These are phyloP conservation scores for Prunus dulcis DNA, from an alignment of 306 rosid genomes.

Conservation along the genomic window DNA sequence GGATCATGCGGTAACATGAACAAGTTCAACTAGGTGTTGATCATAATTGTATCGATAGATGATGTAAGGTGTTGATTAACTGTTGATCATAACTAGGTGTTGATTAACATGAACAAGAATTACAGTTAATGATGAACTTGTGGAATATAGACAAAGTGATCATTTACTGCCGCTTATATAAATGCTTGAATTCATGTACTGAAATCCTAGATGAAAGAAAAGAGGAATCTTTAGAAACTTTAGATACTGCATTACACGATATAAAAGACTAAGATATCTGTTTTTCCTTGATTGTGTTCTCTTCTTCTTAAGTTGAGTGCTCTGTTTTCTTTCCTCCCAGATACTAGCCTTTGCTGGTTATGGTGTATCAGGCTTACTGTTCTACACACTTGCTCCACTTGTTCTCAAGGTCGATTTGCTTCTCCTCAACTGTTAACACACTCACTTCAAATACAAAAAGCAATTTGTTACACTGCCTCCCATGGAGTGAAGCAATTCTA, in stretches of 20 bases:
- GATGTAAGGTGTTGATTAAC: no score
- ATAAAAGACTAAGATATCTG: neutral
- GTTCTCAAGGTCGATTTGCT: conserved; percentile 33
- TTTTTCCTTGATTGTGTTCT: neutral
- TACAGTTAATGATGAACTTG: no score
- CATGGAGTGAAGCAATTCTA: conserved; percentile 4
- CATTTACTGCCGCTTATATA: neutral
- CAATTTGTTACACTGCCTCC: neutral
- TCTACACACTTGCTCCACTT: conserved; percentile 37
- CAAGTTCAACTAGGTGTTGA: no score
- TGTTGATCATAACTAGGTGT: no score
- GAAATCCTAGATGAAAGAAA: no score
- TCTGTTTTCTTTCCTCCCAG: conserved; percentile 4
- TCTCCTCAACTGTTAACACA: neutral
- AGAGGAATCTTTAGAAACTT: no score
- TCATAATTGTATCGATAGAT: no score
- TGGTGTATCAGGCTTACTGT: conserved; percentile 31
- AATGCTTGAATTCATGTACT: neutral
- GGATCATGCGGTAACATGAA: no score
- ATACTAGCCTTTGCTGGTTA: conserved; percentile 31
- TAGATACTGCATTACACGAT: no score
- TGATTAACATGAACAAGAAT: no score
- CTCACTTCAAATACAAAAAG: neutral
- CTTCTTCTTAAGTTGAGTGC: neutral
- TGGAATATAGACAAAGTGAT: no score